Evolutionary conservation across 2,329 filamentous ascomycete genomes (phyloP), one percentile per base, ranked within the genome.

Genomic region (Neospermospora avenae): DNA sequence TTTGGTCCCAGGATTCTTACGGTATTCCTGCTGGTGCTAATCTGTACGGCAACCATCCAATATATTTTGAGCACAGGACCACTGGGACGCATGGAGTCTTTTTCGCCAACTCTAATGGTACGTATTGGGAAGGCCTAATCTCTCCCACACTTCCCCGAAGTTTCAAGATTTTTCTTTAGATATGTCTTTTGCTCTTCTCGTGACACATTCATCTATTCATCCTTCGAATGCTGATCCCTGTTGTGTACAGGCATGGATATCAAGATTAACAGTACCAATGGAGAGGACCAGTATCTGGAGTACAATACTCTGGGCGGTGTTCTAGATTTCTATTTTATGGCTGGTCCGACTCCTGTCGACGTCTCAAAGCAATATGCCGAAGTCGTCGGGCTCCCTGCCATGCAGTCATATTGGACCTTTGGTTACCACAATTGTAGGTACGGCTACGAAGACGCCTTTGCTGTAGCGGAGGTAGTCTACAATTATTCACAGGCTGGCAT

Each of bases 201-300:
- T n/a, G n/a, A n/a, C n/a, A n/a, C n/a, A n/a, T n/a, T n/a, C n/a
- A n/a, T n/a, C n/a, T n/a, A n/a, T n/a, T n/a, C n/a, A n/a, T n/a
- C n/a, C n/a, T n/a, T n/a, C n/a, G n/a, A n/a, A n/a, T n/a, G n/a
- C n/a, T n/a, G n/a, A n/a, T n/a, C n/a, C n/a, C n/a, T n/a, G n/a
- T n/a, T n/a, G n/a, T n/a, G n/a, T n/a, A n/a, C n/a, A n/a, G n/a
- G 84, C 35, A 92, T 92, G 86, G 88, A 93, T 62, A 80, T 93
- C 71, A 87, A 87, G 67, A 85, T 93, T 72, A 82, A 91, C 71
- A 82, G 84, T 63, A 83, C 82, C 1, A 74, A 77, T 4, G 73
- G 78, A 24, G 77, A 80, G 24, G 57, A 67, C 48, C 67, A 93
- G 70, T 91, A 87, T 60, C 80, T 95, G 4, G 88, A 93, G 74